Conservation (phyloP, 2,329 filamentous ascomycete species). For the Penicillium sp. region DNA sequence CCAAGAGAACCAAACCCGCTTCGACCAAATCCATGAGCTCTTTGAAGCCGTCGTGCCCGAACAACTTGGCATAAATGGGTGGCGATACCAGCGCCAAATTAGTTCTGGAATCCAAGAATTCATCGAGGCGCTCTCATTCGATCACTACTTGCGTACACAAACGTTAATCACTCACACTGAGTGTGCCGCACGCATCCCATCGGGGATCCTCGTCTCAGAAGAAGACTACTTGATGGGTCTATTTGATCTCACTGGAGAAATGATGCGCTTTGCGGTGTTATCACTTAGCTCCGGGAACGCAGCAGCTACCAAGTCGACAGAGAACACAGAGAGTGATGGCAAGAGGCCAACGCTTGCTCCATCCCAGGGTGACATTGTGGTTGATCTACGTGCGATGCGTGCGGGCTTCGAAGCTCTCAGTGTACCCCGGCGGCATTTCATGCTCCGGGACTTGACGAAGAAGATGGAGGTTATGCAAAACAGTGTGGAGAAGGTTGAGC, state of each 20-base stretch:
- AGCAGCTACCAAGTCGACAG: constrained; percentile 37
- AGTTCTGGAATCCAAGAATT: constrained; percentile 85
- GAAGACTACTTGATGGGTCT: constrained; percentile 88
- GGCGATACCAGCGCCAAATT: constrained; percentile 77
- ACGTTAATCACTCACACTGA: constrained; percentile 68
- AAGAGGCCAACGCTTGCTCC: constrained; percentile 18
- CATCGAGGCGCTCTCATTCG: constrained; percentile 85
- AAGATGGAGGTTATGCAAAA: constrained; percentile 85
- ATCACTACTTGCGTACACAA: constrained; percentile 80
- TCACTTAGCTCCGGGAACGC: constrained; percentile 72
- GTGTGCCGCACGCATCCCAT: constrained; percentile 47
- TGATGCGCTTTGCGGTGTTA: constrained; percentile 95
- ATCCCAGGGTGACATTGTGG: constrained; percentile 65
- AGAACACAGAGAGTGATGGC: neutral
- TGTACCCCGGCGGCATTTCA: constrained; percentile 52
- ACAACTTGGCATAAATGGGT: constrained; percentile 72
- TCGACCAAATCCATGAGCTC: constrained; percentile 67
- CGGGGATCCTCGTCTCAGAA: constrained; percentile 64
- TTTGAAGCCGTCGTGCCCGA: constrained; percentile 70
- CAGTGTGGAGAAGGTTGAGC: constrained; percentile 93
- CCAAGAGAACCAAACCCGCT: constrained; percentile 67
- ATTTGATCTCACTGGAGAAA: constrained; percentile 90
- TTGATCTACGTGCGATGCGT: constrained; percentile 76
- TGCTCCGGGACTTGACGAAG: constrained; percentile 65
- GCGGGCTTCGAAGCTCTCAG: constrained; percentile 73